Base-by-base conservation (phyloP, 1,284 basidiomycete species). In the Fomitopsis palustris region DNA sequence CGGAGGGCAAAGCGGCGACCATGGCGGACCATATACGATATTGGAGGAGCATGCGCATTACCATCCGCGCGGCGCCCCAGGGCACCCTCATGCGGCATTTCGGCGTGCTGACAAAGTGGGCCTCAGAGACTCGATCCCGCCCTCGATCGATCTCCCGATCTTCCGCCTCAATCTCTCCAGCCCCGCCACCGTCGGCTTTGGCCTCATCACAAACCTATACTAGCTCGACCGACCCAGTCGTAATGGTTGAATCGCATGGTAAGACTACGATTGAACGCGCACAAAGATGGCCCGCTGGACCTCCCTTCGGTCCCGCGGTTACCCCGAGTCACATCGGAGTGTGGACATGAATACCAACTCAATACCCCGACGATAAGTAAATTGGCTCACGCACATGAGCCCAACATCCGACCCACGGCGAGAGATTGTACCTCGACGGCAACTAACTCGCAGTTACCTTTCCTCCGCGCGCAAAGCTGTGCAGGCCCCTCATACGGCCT, bases 361-460 rank as follows among this genome's bases (percentile, higher is more conserved):
- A 12, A 33, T 33, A 33, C 16, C 45, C 19, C 25, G 23, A 23
- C 23, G 45, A 47, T 47, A 47, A 47, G 45, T 47, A 29, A 25
- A 47, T 17, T 29, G 25, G n/a, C 19, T n/a, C 39, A 39, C 43
- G 10, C 19, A 45, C 43, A 45, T 23, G 19, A 12, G 9, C 43
- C 21, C 43, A 27, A 17, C 43, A 10, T 45, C 23, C 43, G 43
- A 27, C 16, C 14, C 43, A 47, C 45, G 45, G 45, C 25, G 14
- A 27, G 41, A 43, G 45, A 47, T 47, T 47, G 45, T 47, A 47
- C 45, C 45, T 47, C 45, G 45, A 47, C 45, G 45, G 45, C 42
- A 43, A 23, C 10, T 29, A 47, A 47, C 25, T 31, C 35, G 35
- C 8, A 14, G 35, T 12, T 37, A 37, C 35, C 12, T 37, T 37